Evolutionary conservation across 169 alveolate genomes (phyloP), one percentile per base, ranked within the genome.

Genomic region (Blepharisma undulans): DNA sequence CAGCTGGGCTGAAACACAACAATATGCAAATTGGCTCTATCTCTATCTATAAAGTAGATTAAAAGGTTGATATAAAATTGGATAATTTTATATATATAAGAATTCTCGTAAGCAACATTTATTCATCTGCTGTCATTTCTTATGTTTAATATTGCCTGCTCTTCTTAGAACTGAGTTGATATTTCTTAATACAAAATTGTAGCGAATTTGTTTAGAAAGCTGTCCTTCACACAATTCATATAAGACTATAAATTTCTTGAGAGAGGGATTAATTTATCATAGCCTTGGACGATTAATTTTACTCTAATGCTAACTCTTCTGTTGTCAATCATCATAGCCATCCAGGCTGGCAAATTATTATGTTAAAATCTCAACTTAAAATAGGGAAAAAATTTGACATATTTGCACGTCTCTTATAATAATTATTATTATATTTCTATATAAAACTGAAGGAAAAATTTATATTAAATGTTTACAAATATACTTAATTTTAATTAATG

Each of bases 241-340:
- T 60, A 98, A 94, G 91, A 97, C 98, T 93, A 98, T 98, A 98
- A 98, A 98, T 93, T 98, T 98, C 95, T 98, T 98, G 27, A 96
- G 85, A 98, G 95, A 66, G 95, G 95, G 89, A 97, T 99, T 79
- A 96, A 95, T 33, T 93, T 92, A 61, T 96, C 91, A 92, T 97
- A 98, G 59, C 99, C 99, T 36, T 97, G 98, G n/a, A 99, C 97
- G 74, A 99, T 99, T 81, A 98, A 96, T 95, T 98, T 98, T 93
- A 97, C 99, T 95, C 98, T 97, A 90, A 98, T 98, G 94, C 98
- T 98, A 90, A 98, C 97, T 96, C 97, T 98, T 92, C 99, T 96
- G 92, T 98, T 98, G 27, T 99, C 99, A 90, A 98, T 98, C 99
- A 98, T 98, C 99, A 98, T 98, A 81, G 99, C 95, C 87, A 98